phyloP scores from a whole-genome alignment of 768 basidiomycete genomes.

The Tylopilus sp. region DNA sequence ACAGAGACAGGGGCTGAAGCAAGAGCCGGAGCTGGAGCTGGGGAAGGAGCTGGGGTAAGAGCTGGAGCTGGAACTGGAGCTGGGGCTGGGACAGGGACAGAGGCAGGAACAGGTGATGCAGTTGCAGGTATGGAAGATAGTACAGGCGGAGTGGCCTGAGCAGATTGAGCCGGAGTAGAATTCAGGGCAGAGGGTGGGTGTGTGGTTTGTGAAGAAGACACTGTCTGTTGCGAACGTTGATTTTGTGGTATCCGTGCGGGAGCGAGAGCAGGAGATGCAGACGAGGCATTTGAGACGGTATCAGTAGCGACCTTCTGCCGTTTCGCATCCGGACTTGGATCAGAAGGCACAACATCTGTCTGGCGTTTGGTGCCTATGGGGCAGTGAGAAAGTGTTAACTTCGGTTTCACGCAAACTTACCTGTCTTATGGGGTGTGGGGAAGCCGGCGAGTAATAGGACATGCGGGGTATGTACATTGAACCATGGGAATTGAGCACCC shows the following conservation, averaged over 20 bases:
- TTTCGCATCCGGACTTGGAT: constrained; percentile 46
- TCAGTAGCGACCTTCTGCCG: constrained; percentile 27
- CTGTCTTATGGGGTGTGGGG: constrained; percentile 31
- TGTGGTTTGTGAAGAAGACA: constrained; percentile 18
- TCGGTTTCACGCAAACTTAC: constrained; percentile 20
- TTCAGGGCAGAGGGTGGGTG: constrained; percentile 14
- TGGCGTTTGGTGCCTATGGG: constrained; percentile 40
- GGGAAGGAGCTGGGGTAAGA: too few relatives aligned
- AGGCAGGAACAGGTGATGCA: constrained; percentile 8
- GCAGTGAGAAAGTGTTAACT: constrained; percentile 10
- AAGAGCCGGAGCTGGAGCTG: constrained; percentile 1
- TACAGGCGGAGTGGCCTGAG: constrained; percentile 3
- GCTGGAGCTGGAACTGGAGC: constrained; percentile 1
- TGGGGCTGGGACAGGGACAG: background rate
- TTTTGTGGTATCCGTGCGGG: constrained; percentile 20
- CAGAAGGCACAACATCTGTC: constrained; percentile 34
- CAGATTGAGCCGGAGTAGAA: constrained; percentile 8
- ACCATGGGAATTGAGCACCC: constrained; percentile 50
- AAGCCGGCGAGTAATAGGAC: constrained; percentile 48
- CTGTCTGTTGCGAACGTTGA: constrained; percentile 20
- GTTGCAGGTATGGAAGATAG: constrained; percentile 6
- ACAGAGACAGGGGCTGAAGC: too few relatives aligned
- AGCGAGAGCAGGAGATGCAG: constrained; percentile 21
- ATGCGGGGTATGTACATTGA: constrained; percentile 46
- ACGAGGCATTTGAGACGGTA: constrained; percentile 14